These are phyloP conservation scores for Rhizopogon vesiculosus DNA, from an alignment of 768 basidiomycete genomes.

Conservation along the genomic window DNA sequence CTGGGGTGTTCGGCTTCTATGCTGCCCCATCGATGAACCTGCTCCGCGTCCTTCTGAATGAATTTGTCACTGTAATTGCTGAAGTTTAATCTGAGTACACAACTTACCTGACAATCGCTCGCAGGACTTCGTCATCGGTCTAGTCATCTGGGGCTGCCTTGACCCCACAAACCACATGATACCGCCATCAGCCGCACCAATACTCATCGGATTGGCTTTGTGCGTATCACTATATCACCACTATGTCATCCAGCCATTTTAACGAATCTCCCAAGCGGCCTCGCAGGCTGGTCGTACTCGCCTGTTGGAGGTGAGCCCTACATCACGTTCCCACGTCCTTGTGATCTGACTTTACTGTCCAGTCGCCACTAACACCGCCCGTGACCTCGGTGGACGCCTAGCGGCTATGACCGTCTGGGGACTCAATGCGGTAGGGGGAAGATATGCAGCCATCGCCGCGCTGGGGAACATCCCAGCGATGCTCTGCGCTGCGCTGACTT, in stretches of 20 bases:
- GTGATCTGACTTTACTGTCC: not conserved
- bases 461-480: conserved; percentile 66
- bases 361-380: conserved; percentile 64
- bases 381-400: conserved; percentile 64
- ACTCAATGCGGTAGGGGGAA: conserved; percentile 41
- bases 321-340: conserved; percentile 6
- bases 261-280: conserved; percentile 31
- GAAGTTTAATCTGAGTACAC: not conserved
- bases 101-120: not conserved
- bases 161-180: conserved; percentile 59
- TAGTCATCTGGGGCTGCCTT: conserved; percentile 46
- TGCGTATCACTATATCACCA: conserved; percentile 25
- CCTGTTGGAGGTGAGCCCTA: conserved; percentile 36
- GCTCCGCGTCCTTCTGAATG: conserved; percentile 31
- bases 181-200: conserved; percentile 48
- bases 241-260: not conserved
- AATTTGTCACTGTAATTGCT: conserved; percentile 31
- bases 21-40: conserved; percentile 26
- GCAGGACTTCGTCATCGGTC: conserved; percentile 43
- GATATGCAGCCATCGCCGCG: conserved; percentile 59
- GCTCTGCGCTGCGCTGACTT: conserved; percentile 46
- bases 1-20: conserved; percentile 36
- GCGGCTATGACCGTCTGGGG: conserved; percentile 62
- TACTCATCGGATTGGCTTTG: conserved; percentile 57
- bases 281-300: conserved; percentile 58